Base-by-base conservation (phyloP, 1,284 basidiomycete species). In the Cutaneotrichosporon arboriforme region DNA sequence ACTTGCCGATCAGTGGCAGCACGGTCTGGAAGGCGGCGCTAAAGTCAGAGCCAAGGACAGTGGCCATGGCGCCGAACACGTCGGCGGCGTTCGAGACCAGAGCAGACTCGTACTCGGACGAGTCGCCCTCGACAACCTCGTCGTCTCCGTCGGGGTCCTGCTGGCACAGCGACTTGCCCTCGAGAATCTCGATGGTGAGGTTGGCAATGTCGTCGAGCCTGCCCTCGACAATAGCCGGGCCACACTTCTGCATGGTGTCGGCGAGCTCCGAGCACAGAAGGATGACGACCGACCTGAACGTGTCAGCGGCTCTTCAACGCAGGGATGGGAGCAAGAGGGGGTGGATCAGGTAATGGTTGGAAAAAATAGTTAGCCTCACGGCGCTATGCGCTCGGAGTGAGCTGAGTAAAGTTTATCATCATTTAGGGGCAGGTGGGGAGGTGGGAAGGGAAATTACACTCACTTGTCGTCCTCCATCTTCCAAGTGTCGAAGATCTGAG, bases 381-480 rank as follows among this genome's bases (percentile, higher is more conserved):
- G 72, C 77, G 78, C 76, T 69, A 62, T 71, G 76, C 73, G 80
- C 79, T 88, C 86, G 82, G 84, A 84, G 86, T 88, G 86, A 88
- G 87, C 86, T 88, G 86, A 87, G 86, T 86, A 81, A 76, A 76
- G 65, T 72, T 74, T 77, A 56, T 86, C 86, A 86, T 87, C 83
- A 77, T 55, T 54, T 56, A 46, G 49, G 49, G 34, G n/a, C n/a
- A n/a, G n/a, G n/a, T n/a, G n/a, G 42, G 45, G 49, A 39, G 47
- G 39, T 38, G 55, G 45, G 39, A 35, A 45, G 26, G 51, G 39
- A 54, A 50, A 14, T 46, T 46, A 53, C 1, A 85, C 93, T 80
- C 69, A 97, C 93, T 96, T 93, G 80, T 97, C 93, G 69, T 99
- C 96, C 76, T 98, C 94, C 9, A 85, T 84, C 71, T 88, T 86